phyloP scores from a whole-genome alignment of 129 eudicot genomes.

The Centella asiatica region DNA sequence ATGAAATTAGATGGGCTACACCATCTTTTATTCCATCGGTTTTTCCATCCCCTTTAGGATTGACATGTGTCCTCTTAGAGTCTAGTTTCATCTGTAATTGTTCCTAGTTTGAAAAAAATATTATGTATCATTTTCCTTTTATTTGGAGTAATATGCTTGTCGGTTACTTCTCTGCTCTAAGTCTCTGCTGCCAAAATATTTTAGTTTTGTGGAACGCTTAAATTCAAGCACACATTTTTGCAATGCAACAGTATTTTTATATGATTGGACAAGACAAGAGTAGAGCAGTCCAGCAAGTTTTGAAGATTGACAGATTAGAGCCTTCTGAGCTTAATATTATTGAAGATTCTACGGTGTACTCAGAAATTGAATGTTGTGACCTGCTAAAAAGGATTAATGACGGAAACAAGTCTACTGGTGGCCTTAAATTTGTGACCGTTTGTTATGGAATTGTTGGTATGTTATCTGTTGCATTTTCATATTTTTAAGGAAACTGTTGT shows the following conservation, averaged over 20 bases:
- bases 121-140: too few relatives aligned
- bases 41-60: too few relatives aligned
- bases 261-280: slow-evolving; percentile 77
- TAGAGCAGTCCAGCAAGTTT: slow-evolving; percentile 60
- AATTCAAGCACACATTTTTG: background rate
- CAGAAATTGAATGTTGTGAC: slow-evolving; percentile 58
- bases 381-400: slow-evolving; percentile 64
- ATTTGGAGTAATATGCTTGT: too few relatives aligned
- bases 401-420: slow-evolving; percentile 83
- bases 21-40: too few relatives aligned
- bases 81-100: too few relatives aligned
- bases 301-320: slow-evolving; percentile 80
- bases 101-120: too few relatives aligned
- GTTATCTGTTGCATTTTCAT: slow-evolving; percentile 16
- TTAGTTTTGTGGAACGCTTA: too few relatives aligned
- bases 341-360: slow-evolving; percentile 74
- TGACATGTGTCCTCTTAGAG: too few relatives aligned
- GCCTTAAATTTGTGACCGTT: slow-evolving; percentile 66
- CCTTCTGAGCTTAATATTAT: slow-evolving; percentile 55
- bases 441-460: slow-evolving; percentile 96
- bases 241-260: slow-evolving; percentile 59
- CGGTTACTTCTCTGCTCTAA: too few relatives aligned
- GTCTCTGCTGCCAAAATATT: too few relatives aligned
- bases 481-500: background rate
- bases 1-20: too few relatives aligned